A percentile compares a stretch with the other conserved stretches of the same genome.
Evolutionary conservation across 73 alveolate species (phyloP).

Genomic region (Paramecium pentaurelia): DNA sequence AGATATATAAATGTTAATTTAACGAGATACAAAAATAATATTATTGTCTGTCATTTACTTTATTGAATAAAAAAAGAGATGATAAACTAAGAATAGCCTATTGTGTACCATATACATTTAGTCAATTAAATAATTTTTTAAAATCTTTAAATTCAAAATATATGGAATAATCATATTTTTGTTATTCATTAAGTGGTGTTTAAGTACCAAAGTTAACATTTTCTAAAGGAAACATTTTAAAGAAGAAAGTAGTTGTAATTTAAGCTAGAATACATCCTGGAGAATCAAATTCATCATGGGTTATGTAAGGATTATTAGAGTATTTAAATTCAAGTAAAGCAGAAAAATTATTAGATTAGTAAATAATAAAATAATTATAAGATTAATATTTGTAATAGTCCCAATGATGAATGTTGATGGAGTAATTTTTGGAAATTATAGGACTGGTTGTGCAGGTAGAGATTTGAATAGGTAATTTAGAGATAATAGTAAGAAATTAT

Average conservation of each 20-base stretch:
- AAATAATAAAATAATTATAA: slow-evolving; percentile 48
- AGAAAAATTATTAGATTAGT: slow-evolving; percentile 71
- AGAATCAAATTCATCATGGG: slow-evolving; percentile 82
- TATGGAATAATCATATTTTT: slow-evolving; percentile 56
- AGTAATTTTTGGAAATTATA: slow-evolving; percentile 79
- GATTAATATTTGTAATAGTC: slow-evolving; percentile 73
- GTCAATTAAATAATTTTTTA: slow-evolving; percentile 52
- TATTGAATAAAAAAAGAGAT: neutral
- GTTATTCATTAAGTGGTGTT: slow-evolving; percentile 73
- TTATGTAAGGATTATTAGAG: slow-evolving; percentile 74
- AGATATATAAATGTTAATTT: neutral
- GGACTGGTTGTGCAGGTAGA: slow-evolving; percentile 86
- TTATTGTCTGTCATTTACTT: neutral
- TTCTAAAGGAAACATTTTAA: slow-evolving; percentile 66
- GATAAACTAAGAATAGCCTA: slow-evolving; percentile 79
- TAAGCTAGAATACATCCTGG: slow-evolving; percentile 86
- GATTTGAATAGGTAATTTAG: slow-evolving; percentile 86
- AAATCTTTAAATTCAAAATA: neutral
- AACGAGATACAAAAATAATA: neutral
- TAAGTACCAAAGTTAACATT: slow-evolving; percentile 78
- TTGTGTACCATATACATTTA: slow-evolving; percentile 86
- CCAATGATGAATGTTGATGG: slow-evolving; percentile 93
- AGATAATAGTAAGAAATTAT: slow-evolving; percentile 73
- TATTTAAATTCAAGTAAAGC: slow-evolving; percentile 78
- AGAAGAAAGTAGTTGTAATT: slow-evolving; percentile 66